Evolutionary conservation across 2,329 filamentous ascomycete genomes (phyloP), one percentile per base, ranked within the genome.

Genomic region (Penicillium sp.): DNA sequence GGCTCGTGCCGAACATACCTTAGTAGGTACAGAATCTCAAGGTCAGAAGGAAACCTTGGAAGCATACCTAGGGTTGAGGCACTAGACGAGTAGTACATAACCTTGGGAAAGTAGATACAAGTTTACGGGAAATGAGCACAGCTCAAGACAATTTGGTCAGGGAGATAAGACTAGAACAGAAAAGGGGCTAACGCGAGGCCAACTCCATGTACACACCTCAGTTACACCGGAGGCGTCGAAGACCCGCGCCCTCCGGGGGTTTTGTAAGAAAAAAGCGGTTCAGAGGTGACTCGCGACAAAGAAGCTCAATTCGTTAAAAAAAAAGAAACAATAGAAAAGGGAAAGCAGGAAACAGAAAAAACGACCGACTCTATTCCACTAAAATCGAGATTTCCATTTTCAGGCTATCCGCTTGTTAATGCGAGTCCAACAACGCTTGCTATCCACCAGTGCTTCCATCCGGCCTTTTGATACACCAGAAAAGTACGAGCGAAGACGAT

Each of bases 401-500:
- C 70, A 73, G 71, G 71, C 68, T 67, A 71, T 73, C 67, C 69
- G 70, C 68, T 71, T 71, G 70, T 65, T 72, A 72, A 70, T 71
- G 69, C 69, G 68, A 70, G 69, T 73, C 69, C 72, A 69, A 73
- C 68, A 71, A 70, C 66, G 67, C 65, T 68, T 66, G 68, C 65
- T 62, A 68, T 72, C 66, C 71, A 71, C 71, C 67, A 69, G 63
- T 67, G 68, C 68, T 70, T 70, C 66, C 68, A 65, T 69, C 67
- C 70, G 69, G 68, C 70, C 68, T 75, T 75, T 75, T 76, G 64
- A 72, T 76, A 75, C 71, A 74, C 70, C 70, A 71, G 70, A 65
- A 70, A 71, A 74, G 70, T 71, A 74, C 70, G 70, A 73, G 65
- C 68, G 71, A 72, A 73, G 65, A 67, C 62, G 65, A 71, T 66